These are phyloP conservation scores for Colletotrichum falcatum DNA, from an alignment of 2,329 filamentous ascomycete species.

Conservation along the genomic window DNA sequence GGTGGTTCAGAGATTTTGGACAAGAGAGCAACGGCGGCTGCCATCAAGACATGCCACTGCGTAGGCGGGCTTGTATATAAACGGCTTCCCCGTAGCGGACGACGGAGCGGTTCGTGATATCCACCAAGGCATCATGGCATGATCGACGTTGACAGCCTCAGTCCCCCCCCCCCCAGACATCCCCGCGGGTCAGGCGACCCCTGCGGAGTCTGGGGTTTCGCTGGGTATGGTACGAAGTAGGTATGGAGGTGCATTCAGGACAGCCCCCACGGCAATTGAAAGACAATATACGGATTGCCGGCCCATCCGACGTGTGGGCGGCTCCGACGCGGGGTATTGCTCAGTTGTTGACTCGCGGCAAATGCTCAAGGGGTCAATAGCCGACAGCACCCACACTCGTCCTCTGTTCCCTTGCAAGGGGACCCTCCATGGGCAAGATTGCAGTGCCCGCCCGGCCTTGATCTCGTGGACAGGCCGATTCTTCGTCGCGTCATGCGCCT, in stretches of 20 bases:
- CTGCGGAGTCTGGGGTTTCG: conserved; percentile 15
- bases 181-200: conserved; percentile 15
- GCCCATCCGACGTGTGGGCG: conserved; percentile 15
- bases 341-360: background rate
- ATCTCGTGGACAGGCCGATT: background rate
- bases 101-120: conserved; percentile 16
- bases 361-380: background rate
- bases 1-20: background rate
- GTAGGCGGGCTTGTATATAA: conserved; percentile 24
- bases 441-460: background rate
- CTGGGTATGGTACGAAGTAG: too few species aligned
- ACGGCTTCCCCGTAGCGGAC: background rate
- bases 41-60: background rate
- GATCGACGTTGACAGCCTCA: conserved; percentile 21
- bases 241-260: background rate
- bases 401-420: background rate
- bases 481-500: background rate
- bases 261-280: conserved; percentile 19
- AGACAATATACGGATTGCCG: background rate
- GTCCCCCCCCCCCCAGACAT: conserved; percentile 27
- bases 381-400: background rate
- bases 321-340: too few species aligned
- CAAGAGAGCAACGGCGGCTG: background rate
- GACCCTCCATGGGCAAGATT: background rate
- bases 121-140: conserved; percentile 13